Conservation (phyloP, 805 yeast species). For the Candida schatavii region DNA sequence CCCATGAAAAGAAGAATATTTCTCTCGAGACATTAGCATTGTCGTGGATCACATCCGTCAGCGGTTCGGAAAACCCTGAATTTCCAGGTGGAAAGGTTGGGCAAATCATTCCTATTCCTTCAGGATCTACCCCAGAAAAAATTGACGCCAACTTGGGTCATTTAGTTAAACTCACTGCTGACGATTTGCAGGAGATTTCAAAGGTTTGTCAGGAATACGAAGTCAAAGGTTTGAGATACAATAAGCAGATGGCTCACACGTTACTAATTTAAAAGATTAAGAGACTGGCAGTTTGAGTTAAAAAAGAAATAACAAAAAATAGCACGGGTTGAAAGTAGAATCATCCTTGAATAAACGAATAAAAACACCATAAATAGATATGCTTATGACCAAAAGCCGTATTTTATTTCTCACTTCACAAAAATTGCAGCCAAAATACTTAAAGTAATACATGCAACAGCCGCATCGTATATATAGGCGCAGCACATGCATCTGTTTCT, state of each 20-base stretch:
- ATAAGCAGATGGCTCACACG: constrained; percentile 17
- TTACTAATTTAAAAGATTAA: neutral
- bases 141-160: constrained; percentile 57
- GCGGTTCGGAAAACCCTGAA: constrained; percentile 61
- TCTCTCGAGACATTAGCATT: constrained; percentile 54
- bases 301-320: too few relatives aligned
- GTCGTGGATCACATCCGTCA: constrained; percentile 53
- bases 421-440: too few relatives aligned
- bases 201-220: constrained; percentile 39
- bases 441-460: too few relatives aligned
- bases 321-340: too few relatives aligned
- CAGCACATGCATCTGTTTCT: too few relatives aligned
- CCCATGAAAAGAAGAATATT: constrained; percentile 44
- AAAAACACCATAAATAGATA: too few relatives aligned
- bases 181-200: constrained; percentile 54
- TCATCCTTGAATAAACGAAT: too few relatives aligned
- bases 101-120: constrained; percentile 74
- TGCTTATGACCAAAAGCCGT: too few relatives aligned
- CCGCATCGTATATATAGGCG: too few relatives aligned
- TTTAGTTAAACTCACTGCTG: constrained; percentile 47
- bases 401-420: too few relatives aligned
- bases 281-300: too few relatives aligned
- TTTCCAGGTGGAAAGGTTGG: constrained; percentile 45
- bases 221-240: constrained; percentile 59
- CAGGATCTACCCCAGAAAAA: constrained; percentile 61